Base-by-base conservation (phyloP, 1,139 yeast genomes). In the Zygosaccharomyces sapae region DNA sequence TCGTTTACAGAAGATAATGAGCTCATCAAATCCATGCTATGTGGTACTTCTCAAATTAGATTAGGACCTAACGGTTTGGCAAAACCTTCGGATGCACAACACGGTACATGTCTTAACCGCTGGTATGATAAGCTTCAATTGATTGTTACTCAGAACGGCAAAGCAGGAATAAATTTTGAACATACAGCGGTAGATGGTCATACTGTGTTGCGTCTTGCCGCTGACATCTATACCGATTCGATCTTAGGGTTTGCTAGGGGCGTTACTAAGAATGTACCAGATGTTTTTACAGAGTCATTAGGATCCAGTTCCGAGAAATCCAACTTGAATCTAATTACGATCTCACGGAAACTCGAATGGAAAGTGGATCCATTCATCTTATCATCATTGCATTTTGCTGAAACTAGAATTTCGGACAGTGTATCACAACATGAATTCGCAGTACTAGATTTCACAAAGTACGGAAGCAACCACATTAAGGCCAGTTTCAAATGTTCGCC, bases 141-240 rank as follows among this genome's bases (percentile, higher is more conserved):
- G 55, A 89, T 89, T 48, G 81, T 89, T 45, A 87, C 96, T 10
- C 81, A 82, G 63, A 87, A 88, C 65, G 96, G 95, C 33, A 86
- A 86, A 66, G 96, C 95, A 1, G 97, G 97, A 35, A 83, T 89
- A 58, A 89, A 89, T 66, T 89, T 89, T 64, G 97, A 89, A 64
- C 96, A 89, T 63, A 89, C 96, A 0, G 96, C 96, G 59, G 95
- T 89, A 31, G 97, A 89, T 69, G 96, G 97, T 48, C 96, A 89
- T 65, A 89, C 97, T 0, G 96, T 89, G 5, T 71, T 89, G 58
- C 71, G 96, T 53, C 85, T 86, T 70, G 96, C 88, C n/a, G 81
- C 89, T 38, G 96, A 89, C 66, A 86, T 89, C 46, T 89, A 88
- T 64, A 89, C 96, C 0, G 97, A 89, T 65, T 84, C 95, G 1